phyloP scores from a whole-genome alignment of 176 grass and related monocot species.

The Lolium rigidum region DNA sequence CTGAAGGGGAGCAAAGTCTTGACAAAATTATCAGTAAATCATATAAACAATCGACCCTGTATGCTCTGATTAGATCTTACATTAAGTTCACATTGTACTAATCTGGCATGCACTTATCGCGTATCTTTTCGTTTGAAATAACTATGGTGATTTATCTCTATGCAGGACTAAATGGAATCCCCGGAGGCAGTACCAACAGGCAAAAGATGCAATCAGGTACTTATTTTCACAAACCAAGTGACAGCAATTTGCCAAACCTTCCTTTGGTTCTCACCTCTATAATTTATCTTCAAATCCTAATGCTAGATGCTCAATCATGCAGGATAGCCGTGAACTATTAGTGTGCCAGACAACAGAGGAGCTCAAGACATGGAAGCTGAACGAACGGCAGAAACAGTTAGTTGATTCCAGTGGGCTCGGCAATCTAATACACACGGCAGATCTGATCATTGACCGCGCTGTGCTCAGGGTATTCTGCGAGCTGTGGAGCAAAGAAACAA shows the following conservation, averaged over 20 bases:
- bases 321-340: not conserved
- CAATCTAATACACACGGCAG: conserved; percentile 16
- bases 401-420: conserved; percentile 23
- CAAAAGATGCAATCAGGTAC: not conserved
- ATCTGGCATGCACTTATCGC: conserved; percentile 7
- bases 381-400: conserved; percentile 30
- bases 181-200: not conserved
- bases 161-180: not conserved
- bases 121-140: not conserved
- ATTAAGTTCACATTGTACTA: not conserved
- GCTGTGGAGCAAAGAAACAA: conserved; percentile 33
- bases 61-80: not conserved
- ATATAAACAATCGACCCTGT: not conserved
- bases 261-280: not conserved
- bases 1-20: conserved; percentile 6
- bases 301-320: not conserved
- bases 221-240: conserved; percentile 1
- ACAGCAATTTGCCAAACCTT: not conserved
- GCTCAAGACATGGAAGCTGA: conserved; percentile 41
- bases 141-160: conserved; percentile 9
- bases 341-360: conserved; percentile 22
- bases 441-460: not conserved
- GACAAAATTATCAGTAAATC: not conserved
- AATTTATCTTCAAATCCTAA: not conserved
- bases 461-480: conserved; percentile 29